A percentile compares a stretch with the other conserved stretches of the same genome.
phyloP scores from a whole-genome alignment of 768 basidiomycete species.

The Lactarius hatsudake region DNA sequence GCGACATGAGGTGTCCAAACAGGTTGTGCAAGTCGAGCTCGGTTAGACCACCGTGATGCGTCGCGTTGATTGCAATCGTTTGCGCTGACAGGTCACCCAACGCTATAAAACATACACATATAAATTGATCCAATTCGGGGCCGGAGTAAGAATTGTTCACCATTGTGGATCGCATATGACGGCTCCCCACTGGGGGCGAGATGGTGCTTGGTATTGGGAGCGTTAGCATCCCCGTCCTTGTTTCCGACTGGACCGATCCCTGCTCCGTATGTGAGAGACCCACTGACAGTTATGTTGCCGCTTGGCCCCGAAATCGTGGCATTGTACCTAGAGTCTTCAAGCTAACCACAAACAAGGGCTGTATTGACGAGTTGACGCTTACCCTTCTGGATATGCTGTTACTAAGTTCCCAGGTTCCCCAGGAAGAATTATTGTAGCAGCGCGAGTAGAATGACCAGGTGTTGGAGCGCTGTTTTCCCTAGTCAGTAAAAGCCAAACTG shows the following conservation, averaged over 20 bases:
- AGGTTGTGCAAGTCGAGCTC: conserved; percentile 71
- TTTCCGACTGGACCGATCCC: conserved; percentile 22
- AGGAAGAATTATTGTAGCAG: conserved; percentile 53
- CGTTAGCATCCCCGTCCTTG: background rate
- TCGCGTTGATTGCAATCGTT: conserved; percentile 68
- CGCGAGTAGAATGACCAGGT: conserved; percentile 53
- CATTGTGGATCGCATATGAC: conserved; percentile 72
- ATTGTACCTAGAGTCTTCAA: conserved; percentile 50
- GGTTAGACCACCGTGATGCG: conserved; percentile 57
- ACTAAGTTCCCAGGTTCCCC: conserved; percentile 53
- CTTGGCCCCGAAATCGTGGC: conserved; percentile 58
- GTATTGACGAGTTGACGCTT: conserved; percentile 13
- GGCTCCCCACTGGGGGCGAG: conserved; percentile 55
- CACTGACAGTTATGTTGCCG: conserved; percentile 73
- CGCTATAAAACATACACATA: conserved; percentile 35
- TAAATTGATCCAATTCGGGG: background rate
- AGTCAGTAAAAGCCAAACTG: background rate
- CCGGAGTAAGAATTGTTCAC: conserved; percentile 34
- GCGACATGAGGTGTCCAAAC: conserved; percentile 71
- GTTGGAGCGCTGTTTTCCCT: conserved; percentile 48
- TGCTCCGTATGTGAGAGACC: conserved; percentile 51
- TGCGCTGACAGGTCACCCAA: conserved; percentile 50
- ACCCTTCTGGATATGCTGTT: conserved; percentile 70
- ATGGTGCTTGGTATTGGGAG: conserved; percentile 40
- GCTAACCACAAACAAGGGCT: background rate